Conservation (phyloP, 345 rosid genomes). For the Odontarrhena argentea region DNA sequence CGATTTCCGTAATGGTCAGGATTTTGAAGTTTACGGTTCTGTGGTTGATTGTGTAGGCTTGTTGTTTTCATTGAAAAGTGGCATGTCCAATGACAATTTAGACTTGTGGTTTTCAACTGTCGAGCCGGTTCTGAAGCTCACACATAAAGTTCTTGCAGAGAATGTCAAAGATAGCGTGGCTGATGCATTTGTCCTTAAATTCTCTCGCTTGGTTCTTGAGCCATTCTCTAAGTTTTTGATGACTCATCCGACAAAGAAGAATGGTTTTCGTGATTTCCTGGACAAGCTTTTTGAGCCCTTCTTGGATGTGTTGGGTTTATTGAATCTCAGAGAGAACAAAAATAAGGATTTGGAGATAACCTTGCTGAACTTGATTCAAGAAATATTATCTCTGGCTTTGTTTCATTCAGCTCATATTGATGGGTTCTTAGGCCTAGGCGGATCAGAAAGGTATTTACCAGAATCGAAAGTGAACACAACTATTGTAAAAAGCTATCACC, state of each 20-base stretch:
- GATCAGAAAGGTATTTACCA: slow-evolving; percentile 55
- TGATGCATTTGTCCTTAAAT: slow-evolving; percentile 50
- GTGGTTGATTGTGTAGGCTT: slow-evolving; percentile 63
- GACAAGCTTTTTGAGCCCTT: slow-evolving; percentile 71
- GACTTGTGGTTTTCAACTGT: slow-evolving; percentile 70
- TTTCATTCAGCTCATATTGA: slow-evolving; percentile 79
- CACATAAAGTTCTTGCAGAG: slow-evolving; percentile 44
- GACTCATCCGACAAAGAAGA: slow-evolving; percentile 76
- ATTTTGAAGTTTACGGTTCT: slow-evolving; percentile 48
- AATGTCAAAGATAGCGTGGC: slow-evolving; percentile 46
- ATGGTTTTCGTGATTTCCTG: slow-evolving; percentile 68
- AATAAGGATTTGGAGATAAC: slow-evolving; percentile 37
- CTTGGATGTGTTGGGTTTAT: slow-evolving; percentile 54
- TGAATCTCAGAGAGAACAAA: slow-evolving; percentile 43
- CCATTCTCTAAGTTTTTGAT: slow-evolving; percentile 79
- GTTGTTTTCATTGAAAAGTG: slow-evolving; percentile 59
- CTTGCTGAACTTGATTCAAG: slow-evolving; percentile 57
- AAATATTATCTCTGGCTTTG: slow-evolving; percentile 65
- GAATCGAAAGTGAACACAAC: slow-evolving; percentile 46
- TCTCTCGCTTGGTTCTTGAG: slow-evolving; percentile 68
- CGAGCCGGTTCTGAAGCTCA: slow-evolving; percentile 56
- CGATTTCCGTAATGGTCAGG: slow-evolving; percentile 43
- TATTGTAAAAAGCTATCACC: slow-evolving; percentile 68
- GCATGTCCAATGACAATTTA: slow-evolving; percentile 65
- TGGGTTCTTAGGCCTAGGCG: slow-evolving; percentile 69